Conservation (phyloP, 345 rosid genomes). For the Dimocarpus longan region DNA sequence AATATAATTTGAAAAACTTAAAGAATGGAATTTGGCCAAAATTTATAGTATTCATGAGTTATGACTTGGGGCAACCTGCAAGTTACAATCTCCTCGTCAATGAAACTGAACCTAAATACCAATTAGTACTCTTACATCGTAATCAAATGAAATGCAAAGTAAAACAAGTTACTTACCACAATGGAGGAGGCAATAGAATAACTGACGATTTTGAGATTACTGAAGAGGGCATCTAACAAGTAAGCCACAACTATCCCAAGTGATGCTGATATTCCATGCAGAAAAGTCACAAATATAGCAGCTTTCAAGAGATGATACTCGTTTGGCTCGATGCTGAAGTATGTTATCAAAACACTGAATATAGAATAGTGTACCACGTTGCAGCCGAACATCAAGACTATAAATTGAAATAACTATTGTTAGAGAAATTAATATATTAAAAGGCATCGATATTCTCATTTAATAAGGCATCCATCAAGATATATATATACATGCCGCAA, state of each 20-base stretch:
- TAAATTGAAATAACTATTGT: not conserved
- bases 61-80: no score
- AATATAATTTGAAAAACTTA: no score
- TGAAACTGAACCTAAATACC: no score
- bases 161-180: not conserved
- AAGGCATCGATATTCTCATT: no score
- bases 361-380: not conserved
- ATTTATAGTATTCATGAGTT: no score
- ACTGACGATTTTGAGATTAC: not conserved
- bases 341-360: not conserved
- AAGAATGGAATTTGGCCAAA: no score
- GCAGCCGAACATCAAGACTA: not conserved
- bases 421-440: no score
- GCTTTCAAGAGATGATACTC: not conserved
- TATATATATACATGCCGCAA: no score
- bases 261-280: not conserved
- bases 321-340: not conserved
- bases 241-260: not conserved
- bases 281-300: not conserved
- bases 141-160: no score
- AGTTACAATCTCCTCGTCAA: no score
- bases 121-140: no score
- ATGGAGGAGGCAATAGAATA: not conserved
- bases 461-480: no score
- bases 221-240: not conserved